These are phyloP conservation scores for Afroboletus lepidellus DNA, from an alignment of 1,284 basidiomycete genomes.

Conservation along the genomic window DNA sequence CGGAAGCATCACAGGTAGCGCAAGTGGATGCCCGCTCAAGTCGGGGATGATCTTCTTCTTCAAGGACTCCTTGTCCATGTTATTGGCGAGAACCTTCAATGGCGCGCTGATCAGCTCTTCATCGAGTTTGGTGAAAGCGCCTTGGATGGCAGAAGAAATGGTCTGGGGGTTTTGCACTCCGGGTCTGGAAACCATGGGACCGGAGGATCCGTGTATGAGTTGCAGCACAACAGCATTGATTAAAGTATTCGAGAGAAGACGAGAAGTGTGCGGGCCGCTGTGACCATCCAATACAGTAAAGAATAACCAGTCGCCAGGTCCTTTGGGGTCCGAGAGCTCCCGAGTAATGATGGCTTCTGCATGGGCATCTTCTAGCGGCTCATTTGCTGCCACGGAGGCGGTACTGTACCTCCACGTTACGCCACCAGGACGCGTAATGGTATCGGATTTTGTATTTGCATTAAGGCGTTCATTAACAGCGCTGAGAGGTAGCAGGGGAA, in stretches of 20 bases:
- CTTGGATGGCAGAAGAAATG: conserved; percentile 71
- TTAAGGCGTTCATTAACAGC: conserved; percentile 59
- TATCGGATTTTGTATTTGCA: conserved; percentile 51
- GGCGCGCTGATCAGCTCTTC: conserved; percentile 77
- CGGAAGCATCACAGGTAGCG: conserved; percentile 69
- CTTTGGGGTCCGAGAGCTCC: conserved; percentile 53
- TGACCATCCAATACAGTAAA: conserved; percentile 95
- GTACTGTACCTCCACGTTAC: conserved; percentile 74
- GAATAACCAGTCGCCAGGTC: conserved; percentile 74
- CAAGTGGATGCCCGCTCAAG: conserved; percentile 68
- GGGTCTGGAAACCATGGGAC: conserved; percentile 36
- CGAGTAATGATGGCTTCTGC: conserved; percentile 70
- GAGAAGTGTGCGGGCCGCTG: conserved; percentile 76
- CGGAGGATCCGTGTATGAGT: conserved; percentile 45
- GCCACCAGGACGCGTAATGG: conserved; percentile 47
- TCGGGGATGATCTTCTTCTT: conserved; percentile 60
- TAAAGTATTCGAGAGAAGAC: conserved; percentile 80
- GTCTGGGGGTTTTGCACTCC: conserved; percentile 52
- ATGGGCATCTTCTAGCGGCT: conserved; percentile 88
- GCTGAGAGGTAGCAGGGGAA: conserved; percentile 58
- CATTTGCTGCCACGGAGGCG: conserved; percentile 79
- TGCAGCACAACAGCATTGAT: conserved; percentile 86
- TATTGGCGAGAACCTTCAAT: conserved; percentile 65
- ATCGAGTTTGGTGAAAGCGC: conserved; percentile 79
- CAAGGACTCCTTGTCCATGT: conserved; percentile 48